phyloP scores from a whole-genome alignment of 1,284 basidiomycete species.

The Ceratobasidium sp. region DNA sequence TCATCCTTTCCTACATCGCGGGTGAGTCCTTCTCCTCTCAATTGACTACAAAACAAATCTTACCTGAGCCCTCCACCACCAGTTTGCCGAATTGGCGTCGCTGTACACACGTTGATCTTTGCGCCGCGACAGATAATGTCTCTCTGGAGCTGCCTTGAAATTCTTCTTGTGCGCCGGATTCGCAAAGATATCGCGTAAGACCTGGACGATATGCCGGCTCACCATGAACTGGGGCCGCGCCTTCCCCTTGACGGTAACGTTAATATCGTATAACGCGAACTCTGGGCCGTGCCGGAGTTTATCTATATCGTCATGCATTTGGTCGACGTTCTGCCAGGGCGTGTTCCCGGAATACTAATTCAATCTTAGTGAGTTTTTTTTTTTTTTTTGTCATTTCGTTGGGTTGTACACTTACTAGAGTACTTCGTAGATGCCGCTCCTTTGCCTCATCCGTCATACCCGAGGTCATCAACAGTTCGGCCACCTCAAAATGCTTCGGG shows the following conservation, averaged over 20 bases:
- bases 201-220: not conserved
- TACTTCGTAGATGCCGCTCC: conserved; percentile 2
- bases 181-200: not conserved
- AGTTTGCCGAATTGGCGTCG: not conserved
- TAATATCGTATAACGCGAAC: not conserved
- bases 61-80: conserved; percentile 26
- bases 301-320: not conserved
- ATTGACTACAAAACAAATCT: not conserved
- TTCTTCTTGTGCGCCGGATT: not conserved
- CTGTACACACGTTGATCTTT: not conserved
- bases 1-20: conserved; percentile 1
- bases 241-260: not conserved
- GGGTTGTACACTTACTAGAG: not conserved
- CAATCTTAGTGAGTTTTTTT: not conserved
- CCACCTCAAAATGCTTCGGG: not conserved
- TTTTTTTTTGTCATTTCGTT: not conserved
- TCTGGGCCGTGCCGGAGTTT: conserved; percentile 14
- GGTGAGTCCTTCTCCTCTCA: not conserved
- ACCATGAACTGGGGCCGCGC: conserved; percentile 26
- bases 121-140: not conserved
- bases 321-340: not conserved
- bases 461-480: not conserved
- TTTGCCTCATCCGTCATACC: conserved; percentile 9
- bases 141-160: not conserved
- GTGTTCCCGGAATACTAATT: not conserved